Evolutionary conservation across 306 rosid species (phyloP), one percentile per base, ranked within the genome.

Genomic region (Rosa persica): DNA sequence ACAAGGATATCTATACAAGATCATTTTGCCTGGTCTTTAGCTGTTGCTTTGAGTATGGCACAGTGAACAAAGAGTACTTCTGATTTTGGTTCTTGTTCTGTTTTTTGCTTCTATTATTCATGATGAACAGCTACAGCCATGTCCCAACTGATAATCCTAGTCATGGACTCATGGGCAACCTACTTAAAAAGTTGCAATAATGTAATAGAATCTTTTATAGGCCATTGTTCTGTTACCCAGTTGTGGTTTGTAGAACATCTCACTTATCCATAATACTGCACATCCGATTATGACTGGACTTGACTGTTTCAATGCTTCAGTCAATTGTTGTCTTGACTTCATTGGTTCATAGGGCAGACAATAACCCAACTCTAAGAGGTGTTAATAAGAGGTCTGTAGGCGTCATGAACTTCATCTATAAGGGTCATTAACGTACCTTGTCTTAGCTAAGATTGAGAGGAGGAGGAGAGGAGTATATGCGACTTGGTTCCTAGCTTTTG

Each of bases 11-110:
- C 88, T 55, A 40, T 75, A 30, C 66, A 75, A 73, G 86, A 89
- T 78, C 80, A 61, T 39, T 82, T 72, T 77, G 44, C 57, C 67
- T 86, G 80, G 88, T 85, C 86, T 61, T 82, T 80, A 64, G 87
- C 79, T 73, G 83, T 83, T 74, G 71, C 79, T 79, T 72, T 19
- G 38, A 58, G 47, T 82, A 51, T 72, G 78, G 40, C 17, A 73
- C 60, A 61, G 72, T 70, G 76, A 70, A 43, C 73, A 30, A 30
- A 30, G 36, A 71, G 42, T 62, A 30, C 42, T 62, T 69, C 39
- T 30, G 73, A 46, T 54, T 71, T 60, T 68, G 75, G 78, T 68
- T 77, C 78, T 67, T 71, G 15, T 25, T 48, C 58, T 36, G 68
- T 46, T n/a, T 34, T 54, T 15, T 2, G 61, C 42, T 40, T 13